Base-by-base conservation (phyloP, 2,329 filamentous ascomycete genomes). In the Talaromyces sp. region DNA sequence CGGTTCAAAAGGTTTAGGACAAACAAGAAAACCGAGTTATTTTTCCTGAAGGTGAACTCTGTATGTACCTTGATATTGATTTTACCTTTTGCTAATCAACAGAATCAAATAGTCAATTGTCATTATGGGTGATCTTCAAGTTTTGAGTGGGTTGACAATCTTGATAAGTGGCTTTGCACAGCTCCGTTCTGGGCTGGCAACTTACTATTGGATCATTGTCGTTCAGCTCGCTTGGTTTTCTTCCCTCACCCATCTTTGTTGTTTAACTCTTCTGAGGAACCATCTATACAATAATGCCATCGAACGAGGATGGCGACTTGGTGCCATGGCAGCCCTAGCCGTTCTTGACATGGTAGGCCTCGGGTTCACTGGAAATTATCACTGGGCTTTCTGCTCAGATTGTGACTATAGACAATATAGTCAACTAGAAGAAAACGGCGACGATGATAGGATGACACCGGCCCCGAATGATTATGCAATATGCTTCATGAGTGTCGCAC, bases 151-250 rank as follows among this genome's bases (percentile, higher is more conserved):
- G 6, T 50, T 52, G 13, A 49, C 41, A 16, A 43, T 55, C 41
- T 20, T 52, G n/a, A 50, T 55, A 3, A 49, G 53, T 14, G 53
- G 49, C 4, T 17, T 39, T 42, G 16, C 27, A 13, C 41, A 55
- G 45, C 45, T 55, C 13, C 24, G 16, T 14, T 52, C 35, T 11
- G 53, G 53, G 5, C 45, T 55, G 9, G 14, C 44, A 40, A 37
- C 42, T 29, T 55, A 55, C 14, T 27, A 55, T 32, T 55, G 53
- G 53, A 22, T 19, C 24, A 20, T 55, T 3, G 20, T 52, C 30
- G 46, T 55, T 6, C 22, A 43, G 1, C 40, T 49, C 9, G 53
- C 49, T 14, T 55, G 53, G 53, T 41, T 55, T 36, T 55, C 53
- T 17, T 43, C 39, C n/a, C n/a, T 55, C 6, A 47, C 49, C 13